Base-by-base conservation (phyloP, 2,329 filamentous ascomycete species). In the Diaporthe capsici region DNA sequence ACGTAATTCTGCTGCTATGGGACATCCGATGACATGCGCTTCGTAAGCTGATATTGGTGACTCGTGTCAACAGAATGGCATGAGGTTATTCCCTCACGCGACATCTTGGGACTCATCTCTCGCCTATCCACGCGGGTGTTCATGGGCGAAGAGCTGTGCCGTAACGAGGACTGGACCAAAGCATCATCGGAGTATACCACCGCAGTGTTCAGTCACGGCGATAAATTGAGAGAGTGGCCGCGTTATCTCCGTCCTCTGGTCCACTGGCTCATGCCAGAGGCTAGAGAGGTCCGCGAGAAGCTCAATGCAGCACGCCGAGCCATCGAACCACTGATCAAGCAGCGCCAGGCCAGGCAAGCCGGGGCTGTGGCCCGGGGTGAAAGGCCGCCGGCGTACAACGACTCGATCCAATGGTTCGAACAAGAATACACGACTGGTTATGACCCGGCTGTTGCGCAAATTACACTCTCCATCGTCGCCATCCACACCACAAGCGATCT, bases 41-140 rank as follows among this genome's bases (percentile, higher is more conserved):
- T 34, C 9, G 7, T 3, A 13, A 6, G 4, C 25, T 47, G 42
- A 20, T 4, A n/a, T 5, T 10, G 8, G 25, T 34, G 13, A 7
- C 6, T 34, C 31, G 28, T 9, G 8, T 49, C 17, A 49, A 65
- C 20, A 65, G 63, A 74, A n/a, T 84, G 83, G 83, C 79, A 76
- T n/a, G 82, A 84, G 57, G 78, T 84, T 22, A 76, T 75, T 3
- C 75, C 82, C 3, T 83, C 83, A 75, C 81, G 83, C 63, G 82
- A 80, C 10, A 77, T 83, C 72, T 78, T 82, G 25, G 77, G 77
- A 34, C 70, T 81, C 42, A 77, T 83, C 28, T 76, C 82, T 20
- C 78, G 83, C 6, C 78, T 84, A 8, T 81, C 81, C 2, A 79
- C 78, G 13, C 78, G 82, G 12, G 80, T 83, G 4, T 79, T 84